Evolutionary conservation across 2,329 filamentous ascomycete genomes (phyloP).

Genomic region (Clarireedia sp.): DNA sequence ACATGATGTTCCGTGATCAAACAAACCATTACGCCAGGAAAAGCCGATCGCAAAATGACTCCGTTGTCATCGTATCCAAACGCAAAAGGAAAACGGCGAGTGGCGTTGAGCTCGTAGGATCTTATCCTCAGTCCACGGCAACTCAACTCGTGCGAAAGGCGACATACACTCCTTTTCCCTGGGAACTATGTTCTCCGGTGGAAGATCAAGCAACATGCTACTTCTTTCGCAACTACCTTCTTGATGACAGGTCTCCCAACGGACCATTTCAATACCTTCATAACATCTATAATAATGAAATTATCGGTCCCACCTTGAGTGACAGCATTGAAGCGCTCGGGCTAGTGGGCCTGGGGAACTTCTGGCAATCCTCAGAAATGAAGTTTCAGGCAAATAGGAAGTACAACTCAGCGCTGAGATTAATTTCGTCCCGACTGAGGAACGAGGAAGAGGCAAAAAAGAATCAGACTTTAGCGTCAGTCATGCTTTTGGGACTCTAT

Average conservation of each 20-base stretch:
- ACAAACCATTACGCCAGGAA: conserved; percentile 28
- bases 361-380: conserved; percentile 19
- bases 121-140: not conserved
- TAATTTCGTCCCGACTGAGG: conserved; percentile 14
- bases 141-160: not conserved
- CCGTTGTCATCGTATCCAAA: not conserved
- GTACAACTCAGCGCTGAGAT: conserved; percentile 18
- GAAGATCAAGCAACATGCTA: conserved; percentile 23
- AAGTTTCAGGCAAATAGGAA: conserved; percentile 13
- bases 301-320: conserved; percentile 34
- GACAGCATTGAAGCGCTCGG: conserved; percentile 21
- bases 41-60: conserved; percentile 7
- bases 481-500: conserved; percentile 23
- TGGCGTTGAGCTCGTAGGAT: no score
- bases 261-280: conserved; percentile 21
- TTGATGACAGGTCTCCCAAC: conserved; percentile 10
- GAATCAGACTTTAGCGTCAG: conserved; percentile 23
- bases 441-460: conserved; percentile 17
- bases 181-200: conserved; percentile 4
- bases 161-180: not conserved
- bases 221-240: conserved; percentile 25
- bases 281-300: conserved; percentile 32
- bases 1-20: conserved; percentile 51
- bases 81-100: not conserved
- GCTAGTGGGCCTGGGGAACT: conserved; percentile 19